Evolutionary conservation across 257 asterid genomes (phyloP).

Genomic region (Solanum tarapatanum): DNA sequence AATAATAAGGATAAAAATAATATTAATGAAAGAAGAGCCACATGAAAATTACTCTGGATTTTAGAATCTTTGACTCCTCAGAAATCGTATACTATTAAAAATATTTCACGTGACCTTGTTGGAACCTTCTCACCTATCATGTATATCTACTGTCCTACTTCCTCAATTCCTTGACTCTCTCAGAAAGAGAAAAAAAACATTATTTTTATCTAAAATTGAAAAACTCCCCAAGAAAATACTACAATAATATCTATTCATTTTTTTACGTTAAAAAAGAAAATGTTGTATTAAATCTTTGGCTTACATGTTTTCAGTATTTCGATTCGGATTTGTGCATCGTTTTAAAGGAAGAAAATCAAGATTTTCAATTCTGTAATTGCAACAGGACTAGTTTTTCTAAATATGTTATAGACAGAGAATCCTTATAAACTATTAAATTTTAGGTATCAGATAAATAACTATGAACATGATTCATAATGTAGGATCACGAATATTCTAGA

Average conservation of each 20-base stretch:
- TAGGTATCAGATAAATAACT: too few species aligned
- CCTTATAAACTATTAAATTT: too few species aligned
- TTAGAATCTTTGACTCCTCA: neutral
- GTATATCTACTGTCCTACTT: neutral
- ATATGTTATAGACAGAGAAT: too few species aligned
- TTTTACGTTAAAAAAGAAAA: neutral
- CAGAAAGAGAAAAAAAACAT: neutral
- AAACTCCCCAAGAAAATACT: neutral
- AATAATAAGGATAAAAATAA: neutral
- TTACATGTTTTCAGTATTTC: neutral
- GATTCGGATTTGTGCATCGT: neutral
- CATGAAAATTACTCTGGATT: neutral
- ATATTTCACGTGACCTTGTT: neutral
- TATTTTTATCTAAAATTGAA: neutral
- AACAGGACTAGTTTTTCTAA: neutral
- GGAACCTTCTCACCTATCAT: neutral
- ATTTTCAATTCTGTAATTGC: neutral
- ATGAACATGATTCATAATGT: too few species aligned
- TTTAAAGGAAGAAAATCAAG: neutral
- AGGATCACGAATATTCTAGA: neutral
- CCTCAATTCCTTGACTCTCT: neutral
- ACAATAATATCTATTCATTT: neutral
- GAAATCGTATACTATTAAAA: neutral
- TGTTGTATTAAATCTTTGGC: neutral
- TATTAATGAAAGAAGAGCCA: neutral